phyloP scores from a whole-genome alignment of 352 stramenopile species.

The Phytophthora ohioensis region DNA sequence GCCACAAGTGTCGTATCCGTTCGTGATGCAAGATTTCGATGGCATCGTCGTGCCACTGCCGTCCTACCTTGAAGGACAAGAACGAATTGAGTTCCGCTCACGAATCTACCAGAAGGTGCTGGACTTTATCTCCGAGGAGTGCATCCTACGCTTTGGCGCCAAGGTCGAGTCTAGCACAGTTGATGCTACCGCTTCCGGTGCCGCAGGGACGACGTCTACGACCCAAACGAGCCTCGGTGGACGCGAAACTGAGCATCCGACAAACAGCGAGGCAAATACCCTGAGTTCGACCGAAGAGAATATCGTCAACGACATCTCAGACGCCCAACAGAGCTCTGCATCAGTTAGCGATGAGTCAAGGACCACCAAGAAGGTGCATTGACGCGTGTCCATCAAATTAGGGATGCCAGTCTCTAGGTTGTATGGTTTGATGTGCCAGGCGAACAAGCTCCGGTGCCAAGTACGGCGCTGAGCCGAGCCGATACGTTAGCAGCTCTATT shows the following conservation, averaged over 20 bases:
- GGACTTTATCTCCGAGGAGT: constrained; percentile 87
- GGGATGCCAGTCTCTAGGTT: constrained; percentile 4
- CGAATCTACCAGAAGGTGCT: constrained; percentile 87
- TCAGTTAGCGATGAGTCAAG: constrained; percentile 16
- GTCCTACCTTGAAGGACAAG: constrained; percentile 77
- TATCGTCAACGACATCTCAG: neutral
- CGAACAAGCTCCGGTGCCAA: neutral
- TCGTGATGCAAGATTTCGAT: constrained; percentile 79
- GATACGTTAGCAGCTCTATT: constrained; percentile 24
- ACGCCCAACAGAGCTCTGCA: constrained; percentile 5
- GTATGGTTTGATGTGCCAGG: neutral
- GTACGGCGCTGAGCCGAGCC: constrained; percentile 9
- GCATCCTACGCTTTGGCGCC: constrained; percentile 60
- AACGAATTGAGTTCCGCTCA: constrained; percentile 77
- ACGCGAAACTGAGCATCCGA: constrained; percentile 14
- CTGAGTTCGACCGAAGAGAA: constrained; percentile 8
- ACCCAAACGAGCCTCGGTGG: constrained; percentile 1
- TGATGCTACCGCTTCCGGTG: neutral
- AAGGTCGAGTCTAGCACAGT: constrained; percentile 12
- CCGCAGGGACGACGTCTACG: neutral
- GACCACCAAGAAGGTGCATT: constrained; percentile 34
- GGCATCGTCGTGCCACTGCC: constrained; percentile 82
- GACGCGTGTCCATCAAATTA: neutral
- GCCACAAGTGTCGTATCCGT: constrained; percentile 61
- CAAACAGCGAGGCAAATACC: constrained; percentile 8